Base-by-base conservation (phyloP, 1,139 yeast genomes). In the Pichia inconspicua region DNA sequence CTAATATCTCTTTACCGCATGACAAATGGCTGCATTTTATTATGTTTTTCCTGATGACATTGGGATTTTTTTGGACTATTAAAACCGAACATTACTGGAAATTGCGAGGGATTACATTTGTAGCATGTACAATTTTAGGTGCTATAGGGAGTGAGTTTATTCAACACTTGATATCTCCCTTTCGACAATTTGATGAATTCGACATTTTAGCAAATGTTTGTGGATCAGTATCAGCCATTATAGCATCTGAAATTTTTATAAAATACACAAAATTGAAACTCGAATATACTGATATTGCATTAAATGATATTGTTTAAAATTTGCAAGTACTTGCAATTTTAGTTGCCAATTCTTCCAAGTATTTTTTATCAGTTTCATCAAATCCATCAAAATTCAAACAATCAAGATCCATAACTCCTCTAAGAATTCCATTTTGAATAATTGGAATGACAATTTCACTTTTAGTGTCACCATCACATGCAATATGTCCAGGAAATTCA, bases 371-470 rank as follows among this genome's bases (percentile, higher is more conserved):
- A 2, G 63, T 60, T 38, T 75, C 78, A 57, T 76, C 81, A 63
- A 90, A 90, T 0, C 90, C 96, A 9, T 71, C 60, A 45, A 69
- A 63, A 9, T 68, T 77, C 49, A 80, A 66, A 62, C 96, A 87
- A 64, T 92, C 98, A 45, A 92, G 75, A 63, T 92, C 97, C 49
- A 92, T 72, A 7, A 92, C 97, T 2, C 90, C 98, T 15, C 77
- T 61, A 1, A 80, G 67, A 3, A 55, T 53, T 2, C 58, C 62
- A 14, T 56, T 46, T 17, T 49, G 51, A 1, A 77, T 50, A 7
- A 92, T 75, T 0, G 97, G 97, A 2, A 92, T 90, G 19, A 92
- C 97, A 31, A 92, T 85, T 63, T 92, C 98, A 64, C 96, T 84
- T 53, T 84, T 75, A 1, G 97, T 90, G 50, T 82, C 96, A 1